Evolutionary conservation across 169 alveolate species (phyloP), one percentile per base, ranked within the genome.

Genomic region (Eimeria acervulina): DNA sequence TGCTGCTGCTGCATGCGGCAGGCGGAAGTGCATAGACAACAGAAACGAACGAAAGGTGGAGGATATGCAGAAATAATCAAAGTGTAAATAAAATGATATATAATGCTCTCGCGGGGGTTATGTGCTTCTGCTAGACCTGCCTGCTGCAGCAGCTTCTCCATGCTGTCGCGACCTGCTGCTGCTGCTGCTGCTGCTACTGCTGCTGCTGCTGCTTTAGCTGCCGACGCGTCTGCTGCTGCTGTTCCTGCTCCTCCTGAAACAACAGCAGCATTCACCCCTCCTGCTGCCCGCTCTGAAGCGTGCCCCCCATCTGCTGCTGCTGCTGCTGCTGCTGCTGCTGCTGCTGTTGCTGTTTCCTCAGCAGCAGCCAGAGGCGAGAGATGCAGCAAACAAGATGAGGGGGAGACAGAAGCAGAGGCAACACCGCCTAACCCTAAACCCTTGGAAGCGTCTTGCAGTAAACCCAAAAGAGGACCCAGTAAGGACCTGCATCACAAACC

Each of bases 151-250:
- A 51, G 91, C 76, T 83, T 26, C 76, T 52, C 42, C 38, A 52
- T 10, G 51, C 74, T 52, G 74, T 83, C 91, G n/a, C 74, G 28
- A 5, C 76, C 91, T 28, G 42, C 74, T 21, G 40, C 91, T 28
- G 91, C 70, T 52, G 74, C 76, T 28, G 91, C 70, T n/a, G 74
- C 42, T 52, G 91, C 78, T 21, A 85, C 78, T 15, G 95, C 63
- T 8, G 52, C 40, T 7, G 95, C 36, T 6, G 95, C n/a, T 59
- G 93, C 61, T 21, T 5, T 12, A 7, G 55, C 55, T 47, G 55
- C 19, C 12, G 55, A n/a, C n/a, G n/a, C n/a, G n/a, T 5, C 55
- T 47, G 55, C 55, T 47, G 55, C 19, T 47, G 55, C 55, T 47
- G 55, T 7, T 47, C 19, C 55, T 47, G 5, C 55, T 47, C 19